Evolutionary conservation across 2,329 filamentous ascomycete species (phyloP).

Genomic region (Whalleya microplaca): DNA sequence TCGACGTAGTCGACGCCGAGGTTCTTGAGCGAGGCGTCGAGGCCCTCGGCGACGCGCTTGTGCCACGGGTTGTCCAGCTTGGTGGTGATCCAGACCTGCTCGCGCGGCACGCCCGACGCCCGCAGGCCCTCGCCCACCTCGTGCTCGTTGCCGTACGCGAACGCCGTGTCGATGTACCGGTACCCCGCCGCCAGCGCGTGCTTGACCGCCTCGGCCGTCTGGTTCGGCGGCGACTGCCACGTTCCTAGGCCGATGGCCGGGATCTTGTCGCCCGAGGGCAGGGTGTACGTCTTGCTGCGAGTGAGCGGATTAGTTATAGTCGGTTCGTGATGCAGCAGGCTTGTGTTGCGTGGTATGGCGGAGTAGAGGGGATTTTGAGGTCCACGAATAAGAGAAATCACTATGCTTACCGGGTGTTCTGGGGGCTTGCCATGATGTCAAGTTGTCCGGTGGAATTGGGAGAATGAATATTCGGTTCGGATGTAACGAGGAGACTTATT

Average conservation of each 20-base stretch:
- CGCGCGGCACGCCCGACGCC: slow-evolving; percentile 65
- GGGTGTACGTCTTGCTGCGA: slow-evolving; percentile 61
- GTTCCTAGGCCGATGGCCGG: slow-evolving; percentile 77
- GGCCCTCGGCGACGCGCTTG: slow-evolving; percentile 66
- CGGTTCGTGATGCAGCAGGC: too few relatives aligned
- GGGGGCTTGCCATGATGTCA: background rate
- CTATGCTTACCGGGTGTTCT: background rate
- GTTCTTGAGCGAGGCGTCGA: slow-evolving; percentile 62
- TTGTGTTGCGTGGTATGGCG: background rate
- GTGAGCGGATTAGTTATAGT: background rate
- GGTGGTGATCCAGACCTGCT: slow-evolving; percentile 73
- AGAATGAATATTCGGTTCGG: background rate
- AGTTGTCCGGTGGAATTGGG: background rate
- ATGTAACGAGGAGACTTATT: background rate
- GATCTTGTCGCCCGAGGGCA: slow-evolving; percentile 79
- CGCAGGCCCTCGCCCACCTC: slow-evolving; percentile 70
- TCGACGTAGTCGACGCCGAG: slow-evolving; percentile 69
- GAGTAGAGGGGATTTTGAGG: background rate
- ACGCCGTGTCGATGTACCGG: slow-evolving; percentile 76
- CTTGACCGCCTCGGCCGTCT: slow-evolving; percentile 73
- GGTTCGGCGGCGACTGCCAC: slow-evolving; percentile 73
- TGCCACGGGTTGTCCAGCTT: slow-evolving; percentile 85
- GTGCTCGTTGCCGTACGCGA: slow-evolving; percentile 77
- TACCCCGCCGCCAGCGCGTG: slow-evolving; percentile 70
- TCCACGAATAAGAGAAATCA: background rate